Percentiles rank a stretch among this genome's conserved stretches.
phyloP scores from a whole-genome alignment of 805 yeast genomes.

The Cyberlindnera mycetangii region DNA sequence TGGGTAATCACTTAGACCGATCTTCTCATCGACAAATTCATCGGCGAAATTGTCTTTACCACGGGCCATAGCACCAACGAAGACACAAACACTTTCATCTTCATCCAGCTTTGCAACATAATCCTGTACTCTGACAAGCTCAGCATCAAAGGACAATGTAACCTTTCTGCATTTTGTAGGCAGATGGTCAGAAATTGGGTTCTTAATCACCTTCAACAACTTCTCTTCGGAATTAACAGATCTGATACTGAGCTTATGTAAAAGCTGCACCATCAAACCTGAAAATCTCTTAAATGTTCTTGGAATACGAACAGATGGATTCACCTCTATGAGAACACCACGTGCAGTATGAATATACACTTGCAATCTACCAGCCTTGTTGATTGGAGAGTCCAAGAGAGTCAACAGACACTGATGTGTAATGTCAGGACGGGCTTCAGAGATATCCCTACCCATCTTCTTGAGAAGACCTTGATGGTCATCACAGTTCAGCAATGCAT shows the following conservation, averaged over 20 bases:
- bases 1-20: slow-evolving; percentile 93
- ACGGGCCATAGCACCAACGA: slow-evolving; percentile 99
- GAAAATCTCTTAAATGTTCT: slow-evolving; percentile 97
- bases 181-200: slow-evolving; percentile 94
- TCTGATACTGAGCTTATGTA: slow-evolving; percentile 89
- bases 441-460: slow-evolving; percentile 95
- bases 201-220: slow-evolving; percentile 88
- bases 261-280: slow-evolving; percentile 94
- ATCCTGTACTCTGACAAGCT: slow-evolving; percentile 83
- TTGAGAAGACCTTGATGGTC: slow-evolving; percentile 95
- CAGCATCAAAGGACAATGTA: slow-evolving; percentile 90
- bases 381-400: slow-evolving; percentile 92
- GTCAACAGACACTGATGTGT: slow-evolving; percentile 97
- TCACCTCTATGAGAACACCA: slow-evolving; percentile 92
- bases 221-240: slow-evolving; percentile 95
- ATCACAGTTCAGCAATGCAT: slow-evolving; percentile 92
- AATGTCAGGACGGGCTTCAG: slow-evolving; percentile 98
- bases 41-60: slow-evolving; percentile 98
- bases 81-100: slow-evolving; percentile 94
- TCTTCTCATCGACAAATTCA: slow-evolving; percentile 93
- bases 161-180: slow-evolving; percentile 95
- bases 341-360: slow-evolving; percentile 95
- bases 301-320: slow-evolving; percentile 95
- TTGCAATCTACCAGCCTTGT: slow-evolving; percentile 95
- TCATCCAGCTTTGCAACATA: slow-evolving; percentile 73